A percentile compares a stretch with the other conserved stretches of the same genome.
Evolutionary conservation across 176 grass and related monocot species (phyloP).

Genomic region (Oropetium thomaeum): DNA sequence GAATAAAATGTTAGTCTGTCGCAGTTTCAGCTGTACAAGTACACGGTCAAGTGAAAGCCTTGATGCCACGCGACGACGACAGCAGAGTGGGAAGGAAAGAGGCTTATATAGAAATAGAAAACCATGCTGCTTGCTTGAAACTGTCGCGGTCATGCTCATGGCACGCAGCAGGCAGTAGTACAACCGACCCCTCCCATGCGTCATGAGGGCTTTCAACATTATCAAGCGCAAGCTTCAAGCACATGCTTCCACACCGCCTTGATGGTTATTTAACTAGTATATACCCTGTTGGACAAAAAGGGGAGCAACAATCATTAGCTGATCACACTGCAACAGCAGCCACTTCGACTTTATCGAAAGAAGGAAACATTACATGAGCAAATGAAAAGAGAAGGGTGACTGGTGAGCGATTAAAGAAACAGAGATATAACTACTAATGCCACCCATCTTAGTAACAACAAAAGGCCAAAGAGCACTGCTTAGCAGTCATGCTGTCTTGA

Average conservation of each 20-base stretch:
- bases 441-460: not conserved
- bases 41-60: constrained; percentile 19
- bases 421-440: not conserved
- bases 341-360: constrained; percentile 35
- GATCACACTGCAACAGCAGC: constrained; percentile 42
- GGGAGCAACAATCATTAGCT: constrained; percentile 52
- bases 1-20: constrained; percentile 33
- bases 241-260: constrained; percentile 23
- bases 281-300: constrained; percentile 36
- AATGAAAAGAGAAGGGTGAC: not conserved
- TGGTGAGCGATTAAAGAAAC: not conserved
- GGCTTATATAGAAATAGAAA: constrained; percentile 16
- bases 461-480: not conserved
- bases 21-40: constrained; percentile 21
- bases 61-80: constrained; percentile 19
- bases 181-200: constrained; percentile 45
- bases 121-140: constrained; percentile 2
- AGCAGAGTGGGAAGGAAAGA: not conserved
- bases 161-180: constrained; percentile 23
- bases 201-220: constrained; percentile 56
- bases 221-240: constrained; percentile 36
- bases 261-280: constrained; percentile 45
- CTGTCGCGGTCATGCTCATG: constrained; percentile 36
- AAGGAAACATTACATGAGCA: constrained; percentile 37
- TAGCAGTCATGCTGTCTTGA: not conserved